phyloP scores from a whole-genome alignment of 345 rosid species.

The Tarenaya hassleriana region DNA sequence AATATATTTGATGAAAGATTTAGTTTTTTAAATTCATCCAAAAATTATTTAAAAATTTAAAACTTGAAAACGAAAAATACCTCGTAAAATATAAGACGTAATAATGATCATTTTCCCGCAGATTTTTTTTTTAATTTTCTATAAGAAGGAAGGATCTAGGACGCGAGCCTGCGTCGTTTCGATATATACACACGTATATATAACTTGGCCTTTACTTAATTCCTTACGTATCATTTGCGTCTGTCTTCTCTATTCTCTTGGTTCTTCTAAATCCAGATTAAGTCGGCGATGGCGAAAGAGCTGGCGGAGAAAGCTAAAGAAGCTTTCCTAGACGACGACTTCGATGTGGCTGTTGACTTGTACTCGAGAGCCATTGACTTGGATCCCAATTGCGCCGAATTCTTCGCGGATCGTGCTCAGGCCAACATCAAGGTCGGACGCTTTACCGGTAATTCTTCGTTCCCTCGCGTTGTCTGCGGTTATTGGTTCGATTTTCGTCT shows the following conservation, averaged over 20 bases:
- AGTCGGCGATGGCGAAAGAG: slow-evolving; percentile 52
- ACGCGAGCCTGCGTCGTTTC: no score
- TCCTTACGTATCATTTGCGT: not conserved
- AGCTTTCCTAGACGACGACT: slow-evolving; percentile 86
- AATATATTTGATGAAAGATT: no score
- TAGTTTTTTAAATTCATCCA: no score
- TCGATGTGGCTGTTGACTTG: slow-evolving; percentile 72
- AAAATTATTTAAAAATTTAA: no score
- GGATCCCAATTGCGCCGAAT: slow-evolving; percentile 58
- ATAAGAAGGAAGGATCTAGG: no score
- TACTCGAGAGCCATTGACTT: slow-evolving; percentile 67
- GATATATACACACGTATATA: no score
- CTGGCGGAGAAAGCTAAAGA: slow-evolving; percentile 67
- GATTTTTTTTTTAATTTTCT: no score
- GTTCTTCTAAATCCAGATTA: slow-evolving; percentile 15
- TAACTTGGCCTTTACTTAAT: not conserved
- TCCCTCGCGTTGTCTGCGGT: not conserved
- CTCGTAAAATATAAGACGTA: no score
- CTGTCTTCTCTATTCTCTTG: not conserved
- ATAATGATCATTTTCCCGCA: no score
- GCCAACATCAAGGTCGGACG: slow-evolving; percentile 68
- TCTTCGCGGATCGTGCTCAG: slow-evolving; percentile 87
- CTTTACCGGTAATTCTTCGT: slow-evolving; percentile 50
- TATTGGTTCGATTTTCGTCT: slow-evolving; percentile 4
- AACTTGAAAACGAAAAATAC: no score